These are phyloP conservation scores for Prunus fruticosa DNA, from an alignment of 306 rosid species.

Conservation along the genomic window DNA sequence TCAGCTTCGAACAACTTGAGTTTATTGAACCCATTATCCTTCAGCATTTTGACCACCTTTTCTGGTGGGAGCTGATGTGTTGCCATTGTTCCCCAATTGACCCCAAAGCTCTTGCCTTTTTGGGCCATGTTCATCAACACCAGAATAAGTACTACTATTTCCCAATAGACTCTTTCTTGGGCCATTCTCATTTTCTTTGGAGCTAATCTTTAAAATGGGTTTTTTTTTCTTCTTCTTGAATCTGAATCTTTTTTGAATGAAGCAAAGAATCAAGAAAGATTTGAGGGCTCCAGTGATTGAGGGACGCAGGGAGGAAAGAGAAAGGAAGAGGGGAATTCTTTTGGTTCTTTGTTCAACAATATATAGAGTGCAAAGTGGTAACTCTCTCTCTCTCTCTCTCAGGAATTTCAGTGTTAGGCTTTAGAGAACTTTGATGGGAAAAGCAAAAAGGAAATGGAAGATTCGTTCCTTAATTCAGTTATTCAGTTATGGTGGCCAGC, in stretches of 20 bases:
- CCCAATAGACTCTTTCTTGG: conserved; percentile 25
- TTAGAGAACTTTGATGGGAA: conserved; percentile 37
- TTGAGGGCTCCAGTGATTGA: conserved; percentile 27
- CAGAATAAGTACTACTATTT: conserved; percentile 24
- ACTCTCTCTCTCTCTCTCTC: background rate
- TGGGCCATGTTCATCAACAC: conserved; percentile 28
- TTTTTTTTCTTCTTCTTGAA: background rate
- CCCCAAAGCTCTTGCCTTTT: conserved; percentile 51
- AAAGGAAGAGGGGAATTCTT: conserved; percentile 24
- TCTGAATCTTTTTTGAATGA: conserved; percentile 31
- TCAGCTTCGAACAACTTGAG: conserved; percentile 88
- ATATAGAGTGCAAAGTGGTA: conserved; percentile 21
- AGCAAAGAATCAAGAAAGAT: conserved; percentile 37
- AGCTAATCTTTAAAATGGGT: conserved; percentile 1
- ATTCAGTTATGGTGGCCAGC: conserved; percentile 50
- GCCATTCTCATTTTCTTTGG: conserved; percentile 36
- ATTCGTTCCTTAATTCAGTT: conserved; percentile 81
- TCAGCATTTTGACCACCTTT: conserved; percentile 69
- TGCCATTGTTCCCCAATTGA: conserved; percentile 96
- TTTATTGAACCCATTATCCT: conserved; percentile 63
- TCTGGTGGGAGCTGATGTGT: conserved; percentile 66
- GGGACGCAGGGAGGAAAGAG: conserved; percentile 12
- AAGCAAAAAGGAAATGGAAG: conserved; percentile 28
- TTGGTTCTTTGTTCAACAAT: conserved; percentile 24
- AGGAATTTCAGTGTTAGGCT: conserved; percentile 3